phyloP scores from a whole-genome alignment of 495 filamentous ascomycete genomes.

The Penicillium arizonense region DNA sequence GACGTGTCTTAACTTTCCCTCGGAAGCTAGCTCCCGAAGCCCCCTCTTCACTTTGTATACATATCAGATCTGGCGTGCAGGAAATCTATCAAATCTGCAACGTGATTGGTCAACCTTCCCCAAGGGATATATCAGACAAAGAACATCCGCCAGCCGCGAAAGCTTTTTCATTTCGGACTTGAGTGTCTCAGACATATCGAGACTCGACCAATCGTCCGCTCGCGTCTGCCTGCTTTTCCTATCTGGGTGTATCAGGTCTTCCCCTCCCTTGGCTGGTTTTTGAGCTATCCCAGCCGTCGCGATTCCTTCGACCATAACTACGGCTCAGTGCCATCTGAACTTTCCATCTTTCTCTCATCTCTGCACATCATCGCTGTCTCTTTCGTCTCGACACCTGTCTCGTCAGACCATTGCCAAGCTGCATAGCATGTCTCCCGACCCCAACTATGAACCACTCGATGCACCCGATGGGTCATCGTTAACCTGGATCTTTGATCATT shows the following conservation, averaged over 20 bases:
- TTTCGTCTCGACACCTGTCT: not conserved
- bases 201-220: slow-evolving; percentile 1
- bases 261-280: not conserved
- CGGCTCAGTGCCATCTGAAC: not conserved
- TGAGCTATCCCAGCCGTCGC: slow-evolving; percentile 9
- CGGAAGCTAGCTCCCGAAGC: slow-evolving; percentile 1
- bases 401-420: not conserved
- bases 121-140: slow-evolving; percentile 2
- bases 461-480: slow-evolving; percentile 44
- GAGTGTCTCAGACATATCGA: slow-evolving; percentile 8
- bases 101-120: slow-evolving; percentile 1
- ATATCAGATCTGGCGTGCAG: slow-evolving; percentile 14
- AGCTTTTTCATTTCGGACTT: slow-evolving; percentile 5
- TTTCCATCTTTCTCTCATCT: not conserved
- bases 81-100: not conserved
- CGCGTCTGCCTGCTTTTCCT: not conserved
- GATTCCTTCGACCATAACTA: slow-evolving; percentile 1
- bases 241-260: slow-evolving; percentile 1
- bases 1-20: slow-evolving; percentile 9
- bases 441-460: slow-evolving; percentile 10
- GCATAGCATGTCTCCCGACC: slow-evolving; percentile 23
- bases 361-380: not conserved
- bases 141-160: slow-evolving; percentile 1
- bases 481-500: slow-evolving; percentile 67
- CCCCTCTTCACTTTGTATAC: slow-evolving; percentile 3